Evolutionary conservation across 2,329 filamentous ascomycete genomes (phyloP), one percentile per base, ranked within the genome.

Genomic region (Piedraia hortae): DNA sequence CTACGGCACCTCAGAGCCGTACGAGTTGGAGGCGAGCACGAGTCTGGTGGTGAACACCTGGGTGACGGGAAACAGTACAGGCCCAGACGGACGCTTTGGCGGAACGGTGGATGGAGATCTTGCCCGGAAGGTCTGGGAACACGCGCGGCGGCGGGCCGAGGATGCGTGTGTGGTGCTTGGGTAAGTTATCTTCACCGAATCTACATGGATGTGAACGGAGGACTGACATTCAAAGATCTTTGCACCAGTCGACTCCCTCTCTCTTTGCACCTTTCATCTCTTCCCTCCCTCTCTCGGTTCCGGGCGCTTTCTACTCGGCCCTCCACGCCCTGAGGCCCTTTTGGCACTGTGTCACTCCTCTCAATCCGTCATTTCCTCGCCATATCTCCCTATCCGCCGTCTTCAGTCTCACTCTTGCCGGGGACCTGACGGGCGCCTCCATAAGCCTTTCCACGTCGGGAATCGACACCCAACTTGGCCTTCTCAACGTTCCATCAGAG

Each of bases 21-120:
- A 89, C 43, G 58, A 59, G 29, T 61, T 97, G 20, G 85, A 97
- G 46, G 68, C 78, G 21, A 77, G 75, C 33, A 85, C 80, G 16
- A 90, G 77, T 43, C 46, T 93, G 17, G 80, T 85, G 0, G 77
- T 93, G 32, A 93, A 93, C 50, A 91, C 78, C 26, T 91, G 80
- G 80, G 59, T 85, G 23, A 89, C 75, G 3, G 74, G 75, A 10
- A 57, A 63, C 13, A 72, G 72, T 33, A 51, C 60, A 12, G n/a
- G n/a, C n/a, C n/a, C n/a, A n/a, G n/a, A n/a, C n/a, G n/a, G n/a
- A n/a, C 63, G 68, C 17, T 56, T 62, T 3, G 74, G 73, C 22
- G 74, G 73, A 24, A 78, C 73, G 5, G 62, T 93, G 18, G 85
- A 97, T 46, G 49, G 61, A 18, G 62, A 71, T 11, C 49, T 97